phyloP scores from a whole-genome alignment of 768 basidiomycete species.

The Tulasnella sp. region DNA sequence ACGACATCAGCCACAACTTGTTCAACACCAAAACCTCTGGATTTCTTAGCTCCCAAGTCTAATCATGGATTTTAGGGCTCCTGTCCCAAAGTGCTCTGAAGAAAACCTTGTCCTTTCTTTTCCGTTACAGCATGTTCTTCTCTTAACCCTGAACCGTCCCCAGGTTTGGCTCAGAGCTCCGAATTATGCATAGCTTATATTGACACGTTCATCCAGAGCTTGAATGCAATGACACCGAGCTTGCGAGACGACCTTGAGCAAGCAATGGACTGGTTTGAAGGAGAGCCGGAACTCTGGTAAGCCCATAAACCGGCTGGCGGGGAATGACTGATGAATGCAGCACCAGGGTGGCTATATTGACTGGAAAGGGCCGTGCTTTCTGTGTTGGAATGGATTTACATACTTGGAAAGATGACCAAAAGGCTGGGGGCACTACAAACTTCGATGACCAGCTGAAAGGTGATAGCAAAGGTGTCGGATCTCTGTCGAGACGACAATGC shows the following conservation, averaged over 20 bases:
- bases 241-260: conserved; percentile 41
- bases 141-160: conserved; percentile 46
- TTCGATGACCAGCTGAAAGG: conserved; percentile 30
- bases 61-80: no score
- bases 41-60: no score
- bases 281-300: conserved; percentile 58
- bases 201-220: conserved; percentile 24
- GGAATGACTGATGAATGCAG: no score
- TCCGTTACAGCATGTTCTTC: conserved; percentile 39
- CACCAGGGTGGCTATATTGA: conserved; percentile 57
- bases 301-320: conserved; percentile 20
- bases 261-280: conserved; percentile 60
- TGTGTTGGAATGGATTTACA: conserved; percentile 73
- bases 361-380: conserved; percentile 58
- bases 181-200: background rate
- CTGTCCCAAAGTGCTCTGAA: background rate
- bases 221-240: conserved; percentile 60
- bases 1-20: no score
- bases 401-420: conserved; percentile 51
- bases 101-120: conserved; percentile 19
- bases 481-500: conserved; percentile 53
- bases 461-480: conserved; percentile 46
- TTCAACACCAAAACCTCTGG: no score
- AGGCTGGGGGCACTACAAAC: conserved; percentile 28
- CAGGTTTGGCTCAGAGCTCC: background rate